Evolutionary conservation across 2,329 filamentous ascomycete genomes (phyloP), one percentile per base, ranked within the genome.

Genomic region (Diaporthe citri): DNA sequence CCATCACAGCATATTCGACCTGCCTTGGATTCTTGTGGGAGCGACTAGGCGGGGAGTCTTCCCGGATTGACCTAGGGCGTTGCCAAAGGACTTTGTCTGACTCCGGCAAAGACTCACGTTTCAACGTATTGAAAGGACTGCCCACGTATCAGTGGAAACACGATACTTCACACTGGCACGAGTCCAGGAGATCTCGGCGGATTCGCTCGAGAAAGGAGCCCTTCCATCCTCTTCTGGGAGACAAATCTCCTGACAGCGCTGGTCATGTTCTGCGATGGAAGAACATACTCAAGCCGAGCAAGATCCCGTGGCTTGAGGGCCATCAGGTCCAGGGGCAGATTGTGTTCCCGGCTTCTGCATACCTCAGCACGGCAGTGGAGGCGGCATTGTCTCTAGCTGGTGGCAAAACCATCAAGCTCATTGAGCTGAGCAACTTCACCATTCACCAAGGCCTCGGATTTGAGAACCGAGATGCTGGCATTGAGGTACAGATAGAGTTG

Each of bases 231-330:
- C 72, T 77, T 0, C 71, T 78, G 6, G 76, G 77, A 10, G 60
- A 57, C 0, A 31, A 10, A 9, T 20, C 34, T 13, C 66, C 66
- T 0, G 56, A 71, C 8, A 56, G 41, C 22, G 55, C 39, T 13
- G 57, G 64, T 17, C 71, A 77, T 6, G 74, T 78, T 15, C 43
- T 78, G 7, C 77, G 77, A 12, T 82, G 80, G 80, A 46, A 71
- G 2, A 80, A 81, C 67, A 39, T 79, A 4, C 76, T 82, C 13
- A 76, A 74, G 3, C 71, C 77, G 0, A 57, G 72, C 2, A 80
- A 83, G 25, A 69, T 82, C 1, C 77, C 80, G 0, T 88, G 86
- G 87, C 76, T 88, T 3, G 52, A 75, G 0, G 82, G 85, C 8
- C 86, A 88, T 52, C 71, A 76, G 10, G 31, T 80, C 12, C 79